Evolutionary conservation across 2,329 filamentous ascomycete species (phyloP), one percentile per base, ranked within the genome.

Genomic region (Arthroderma uncinatum): DNA sequence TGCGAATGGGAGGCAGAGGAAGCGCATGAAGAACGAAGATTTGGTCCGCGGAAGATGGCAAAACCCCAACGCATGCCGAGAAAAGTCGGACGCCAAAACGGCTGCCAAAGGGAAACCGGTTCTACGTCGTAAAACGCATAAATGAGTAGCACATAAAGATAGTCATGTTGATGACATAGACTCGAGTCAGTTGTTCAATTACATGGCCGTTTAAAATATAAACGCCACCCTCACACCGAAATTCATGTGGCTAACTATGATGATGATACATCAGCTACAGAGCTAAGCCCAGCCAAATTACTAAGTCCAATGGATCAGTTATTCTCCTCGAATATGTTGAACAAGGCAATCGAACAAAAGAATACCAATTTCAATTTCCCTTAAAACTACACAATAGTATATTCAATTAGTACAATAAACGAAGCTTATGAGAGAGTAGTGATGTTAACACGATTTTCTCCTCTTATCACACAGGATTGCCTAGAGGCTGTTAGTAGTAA

Each of bases 401-500:
- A 30, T 19, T 14, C 28, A 33, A 25, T 50, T 33, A 50, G 25
- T 50, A 42, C 39, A 50, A 50, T 30, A 50, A 30, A 7, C 2
- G 40, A 16, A 50, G 28, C n/a, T 19, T 14, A 33, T 33, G 3
- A 34, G 28, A 34, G 14, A 12, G 47, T 8, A 48, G 28, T 14
- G 14, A 34, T 50, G 6, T 50, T 23, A 23, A 23, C 21, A 47
- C 23, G 10, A 47, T 10, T 23, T 50, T 19, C 12, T 16, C 47
- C 14, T 33, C 12, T n/a, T 28, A 5, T 23, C 2, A 50, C 6
- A 50, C 25, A 12, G 23, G 23, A 50, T n/a, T 50, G 47, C 25
- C 47, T 34, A 50, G 6, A 50, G 47, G 28, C 47, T n/a, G 47
- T 50, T 50, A 50, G 47, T 50, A 50, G n/a, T 16, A 33, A 50